A percentile compares a stretch with the other conserved stretches of the same genome.
These are phyloP conservation scores for Amphirosellinia nigrospora DNA, from an alignment of 495 filamentous ascomycete genomes.

Conservation along the genomic window DNA sequence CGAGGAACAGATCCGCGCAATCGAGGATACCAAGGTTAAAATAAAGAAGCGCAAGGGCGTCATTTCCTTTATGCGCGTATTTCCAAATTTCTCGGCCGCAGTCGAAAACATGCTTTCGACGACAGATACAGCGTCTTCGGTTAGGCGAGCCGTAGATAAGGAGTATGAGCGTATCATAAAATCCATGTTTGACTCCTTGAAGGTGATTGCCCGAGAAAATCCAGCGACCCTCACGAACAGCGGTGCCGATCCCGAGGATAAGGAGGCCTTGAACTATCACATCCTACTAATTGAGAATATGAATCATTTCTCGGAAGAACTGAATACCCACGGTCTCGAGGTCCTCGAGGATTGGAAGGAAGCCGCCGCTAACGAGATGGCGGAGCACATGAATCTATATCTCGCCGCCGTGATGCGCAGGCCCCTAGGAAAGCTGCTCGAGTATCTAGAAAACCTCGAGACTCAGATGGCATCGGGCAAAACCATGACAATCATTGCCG, in stretches of 20 bases:
- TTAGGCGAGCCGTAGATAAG: conserved; percentile 79
- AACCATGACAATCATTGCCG: conserved; percentile 59
- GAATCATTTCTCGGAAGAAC: conserved; percentile 95
- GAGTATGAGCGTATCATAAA: conserved; percentile 90
- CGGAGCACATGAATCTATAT: conserved; percentile 88
- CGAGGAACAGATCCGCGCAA: conserved; percentile 91
- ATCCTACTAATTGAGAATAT: conserved; percentile 98
- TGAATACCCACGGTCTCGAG: conserved; percentile 73
- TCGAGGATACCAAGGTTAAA: conserved; percentile 99
- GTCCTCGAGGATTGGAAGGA: conserved; percentile 82
- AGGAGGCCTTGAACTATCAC: conserved; percentile 94
- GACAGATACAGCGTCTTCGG: conserved; percentile 62
- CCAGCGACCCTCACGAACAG: conserved; percentile 61
- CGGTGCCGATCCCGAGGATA: conserved; percentile 77
- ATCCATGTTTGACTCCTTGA: conserved; percentile 95
- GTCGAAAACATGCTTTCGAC: conserved; percentile 80
- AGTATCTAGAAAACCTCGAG: conserved; percentile 86
- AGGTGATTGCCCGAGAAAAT: conserved; percentile 93
- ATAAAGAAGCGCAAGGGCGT: conserved; percentile 98
- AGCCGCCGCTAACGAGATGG: conserved; percentile 76
- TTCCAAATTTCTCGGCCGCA: conserved; percentile 80
- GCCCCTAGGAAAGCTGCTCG: conserved; percentile 86
- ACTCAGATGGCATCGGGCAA: conserved; percentile 63
- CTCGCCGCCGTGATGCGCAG: conserved; percentile 85
- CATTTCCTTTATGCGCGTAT: conserved; percentile 90